Base-by-base conservation (phyloP, 108 stramenopile species). In the Stephanodiscus triporus region DNA sequence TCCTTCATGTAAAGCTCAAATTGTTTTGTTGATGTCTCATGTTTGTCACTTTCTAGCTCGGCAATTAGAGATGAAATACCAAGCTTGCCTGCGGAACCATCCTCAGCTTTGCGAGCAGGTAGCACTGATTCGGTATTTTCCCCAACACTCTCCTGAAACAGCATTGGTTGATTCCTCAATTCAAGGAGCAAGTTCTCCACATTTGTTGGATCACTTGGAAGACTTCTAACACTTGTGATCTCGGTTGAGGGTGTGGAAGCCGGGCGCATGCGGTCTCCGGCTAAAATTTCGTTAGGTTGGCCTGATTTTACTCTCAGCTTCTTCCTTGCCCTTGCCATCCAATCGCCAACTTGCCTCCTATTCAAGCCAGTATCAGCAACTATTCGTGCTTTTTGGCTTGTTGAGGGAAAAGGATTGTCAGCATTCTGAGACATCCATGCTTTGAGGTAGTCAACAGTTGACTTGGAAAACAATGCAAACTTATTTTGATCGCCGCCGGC, bases 301-400 rank as follows among this genome's bases (percentile, higher is more conserved):
- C 20, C 40, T 32, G 56, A 37, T 27, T 56, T 66, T 58, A 32
- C 37, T 19, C 50, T 73, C 26, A 58, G 63, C 63, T 75, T 81
- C 54, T 66, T 81, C 63, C 73, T 65, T 66, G 73, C 55, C 57
- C 68, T 74, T 29, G 61, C 48, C 53, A 81, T 40, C 80, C 80
- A 81, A 61, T 75, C 80, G 36, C 65, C 56, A 4, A 81, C 24
- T 64, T 81, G 80, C 19, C 63, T 70, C 47, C 66, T 75, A 51
- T 64, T 75, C 68, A 81, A 55, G 17, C 73, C 73, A 36, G 80
- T 81, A 38, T 68, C 67, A 66, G 73, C 42, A 63, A 66, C 70
- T 6, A 81, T 70, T 49, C 38, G 54, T 29, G 27, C 22, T 38
- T 75, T 82, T 66, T 82, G 45, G 7, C 71, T 43, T 11, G 40